Conservation (phyloP, 441 rosid species). For the Dalechampia spathulata region DNA sequence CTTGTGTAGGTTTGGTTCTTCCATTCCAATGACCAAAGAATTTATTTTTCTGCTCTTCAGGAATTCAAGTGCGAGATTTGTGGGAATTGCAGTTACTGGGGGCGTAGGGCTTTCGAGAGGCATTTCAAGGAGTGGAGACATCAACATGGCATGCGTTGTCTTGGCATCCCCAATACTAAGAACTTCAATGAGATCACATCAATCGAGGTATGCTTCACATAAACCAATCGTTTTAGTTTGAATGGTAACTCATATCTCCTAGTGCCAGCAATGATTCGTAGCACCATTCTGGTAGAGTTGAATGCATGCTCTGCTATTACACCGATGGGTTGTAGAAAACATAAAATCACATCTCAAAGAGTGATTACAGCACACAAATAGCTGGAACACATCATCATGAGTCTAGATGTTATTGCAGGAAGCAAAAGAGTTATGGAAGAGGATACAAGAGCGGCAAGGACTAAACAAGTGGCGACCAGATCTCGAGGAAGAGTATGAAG, state of each 20-base stretch:
- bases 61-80: constrained; percentile 98
- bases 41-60: constrained; percentile 28
- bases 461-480: constrained; percentile 97
- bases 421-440: constrained; percentile 97
- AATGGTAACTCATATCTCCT: too few relatives aligned
- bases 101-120: constrained; percentile 95
- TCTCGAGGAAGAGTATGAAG: constrained; percentile 99
- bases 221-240: not conserved
- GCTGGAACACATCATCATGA: too few relatives aligned
- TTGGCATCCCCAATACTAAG: constrained; percentile 98
- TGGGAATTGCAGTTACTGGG: constrained; percentile 96
- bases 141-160: constrained; percentile 99
- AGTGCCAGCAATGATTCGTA: not conserved
- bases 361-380: too few relatives aligned
- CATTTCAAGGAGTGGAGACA: constrained; percentile 99
- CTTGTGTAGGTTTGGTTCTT: too few relatives aligned
- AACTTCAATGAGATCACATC: constrained; percentile 97
- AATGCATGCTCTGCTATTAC: too few relatives aligned
- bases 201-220: constrained; percentile 46
- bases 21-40: not conserved
- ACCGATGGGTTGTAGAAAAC: too few relatives aligned
- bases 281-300: not conserved
- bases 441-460: constrained; percentile 85
- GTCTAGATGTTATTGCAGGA: constrained; percentile 40
- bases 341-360: too few relatives aligned